phyloP scores from a whole-genome alignment of 208 protist species.

The Polymyxa betae region DNA sequence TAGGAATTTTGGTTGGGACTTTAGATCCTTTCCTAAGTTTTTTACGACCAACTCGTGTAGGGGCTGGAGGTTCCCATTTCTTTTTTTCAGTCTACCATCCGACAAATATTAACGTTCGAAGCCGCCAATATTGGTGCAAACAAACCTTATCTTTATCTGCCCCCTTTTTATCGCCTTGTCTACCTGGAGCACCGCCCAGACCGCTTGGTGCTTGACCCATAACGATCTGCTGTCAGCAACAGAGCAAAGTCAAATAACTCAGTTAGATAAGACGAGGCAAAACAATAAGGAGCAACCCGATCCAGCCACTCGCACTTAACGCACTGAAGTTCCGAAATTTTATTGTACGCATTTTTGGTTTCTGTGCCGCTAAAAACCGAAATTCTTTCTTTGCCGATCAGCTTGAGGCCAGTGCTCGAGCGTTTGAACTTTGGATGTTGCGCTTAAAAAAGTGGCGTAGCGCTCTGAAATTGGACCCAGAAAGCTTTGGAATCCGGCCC shows the following conservation, averaged over 20 bases:
- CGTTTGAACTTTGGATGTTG: too few species aligned
- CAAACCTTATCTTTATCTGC: neutral
- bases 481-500: too few species aligned
- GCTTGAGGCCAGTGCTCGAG: too few species aligned
- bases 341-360: too few species aligned
- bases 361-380: too few species aligned
- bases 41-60: constrained; percentile 74
- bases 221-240: neutral
- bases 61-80: constrained; percentile 92
- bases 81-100: constrained; percentile 69
- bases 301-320: neutral
- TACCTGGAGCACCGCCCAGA: neutral
- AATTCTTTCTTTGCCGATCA: too few species aligned
- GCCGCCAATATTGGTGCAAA: neutral
- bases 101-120: neutral
- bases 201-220: constrained; percentile 29
- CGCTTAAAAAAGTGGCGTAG: too few species aligned
- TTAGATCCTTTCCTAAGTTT: constrained; percentile 72
- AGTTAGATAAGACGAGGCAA: constrained; percentile 6
- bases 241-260: neutral
- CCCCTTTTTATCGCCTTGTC: neutral
- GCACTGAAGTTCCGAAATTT: neutral
- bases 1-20: constrained; percentile 73
- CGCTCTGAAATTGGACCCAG: too few species aligned
- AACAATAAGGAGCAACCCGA: neutral